These are phyloP conservation scores for Penicillium psychrofluorescens DNA, from an alignment of 495 filamentous ascomycete species.

Conservation along the genomic window DNA sequence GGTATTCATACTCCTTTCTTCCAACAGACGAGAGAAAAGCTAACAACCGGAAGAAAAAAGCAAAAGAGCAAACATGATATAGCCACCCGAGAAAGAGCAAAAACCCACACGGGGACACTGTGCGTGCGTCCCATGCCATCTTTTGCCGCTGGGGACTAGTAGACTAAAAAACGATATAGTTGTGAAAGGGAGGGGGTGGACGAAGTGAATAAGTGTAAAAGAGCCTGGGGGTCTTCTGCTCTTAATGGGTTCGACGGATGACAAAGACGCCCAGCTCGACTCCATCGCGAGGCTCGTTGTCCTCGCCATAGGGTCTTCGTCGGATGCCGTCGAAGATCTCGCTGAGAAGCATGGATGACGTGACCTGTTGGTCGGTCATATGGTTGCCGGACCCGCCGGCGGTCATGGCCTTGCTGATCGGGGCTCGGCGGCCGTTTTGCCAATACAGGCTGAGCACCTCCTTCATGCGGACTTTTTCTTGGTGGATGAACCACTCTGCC, in stretches of 20 bases:
- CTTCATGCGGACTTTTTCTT: slow-evolving; percentile 60
- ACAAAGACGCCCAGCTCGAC: slow-evolving; percentile 60
- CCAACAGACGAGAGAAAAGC: too few species aligned
- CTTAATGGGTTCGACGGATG: slow-evolving; percentile 42
- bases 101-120: slow-evolving; percentile 14
- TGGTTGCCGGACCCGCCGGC: slow-evolving; percentile 25
- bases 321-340: slow-evolving; percentile 59
- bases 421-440: slow-evolving; percentile 40
- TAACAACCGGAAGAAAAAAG: slow-evolving; percentile 10
- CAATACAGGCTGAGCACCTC: slow-evolving; percentile 53
- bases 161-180: slow-evolving; percentile 16
- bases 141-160: slow-evolving; percentile 6
- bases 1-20: slow-evolving; percentile 29
- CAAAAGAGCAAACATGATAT: slow-evolving; percentile 13
- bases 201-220: background rate
- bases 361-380: slow-evolving; percentile 36
- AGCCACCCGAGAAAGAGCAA: slow-evolving; percentile 8
- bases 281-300: slow-evolving; percentile 36
- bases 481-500: slow-evolving; percentile 66
- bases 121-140: slow-evolving; percentile 11
- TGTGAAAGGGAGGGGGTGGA: slow-evolving; percentile 2
- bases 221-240: background rate
- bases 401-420: slow-evolving; percentile 25
- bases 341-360: slow-evolving; percentile 48
- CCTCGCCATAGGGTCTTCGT: slow-evolving; percentile 37